A percentile compares a stretch with the other conserved stretches of the same genome.
Conservation (phyloP, 805 yeast species). For the Ogataea corticis region DNA sequence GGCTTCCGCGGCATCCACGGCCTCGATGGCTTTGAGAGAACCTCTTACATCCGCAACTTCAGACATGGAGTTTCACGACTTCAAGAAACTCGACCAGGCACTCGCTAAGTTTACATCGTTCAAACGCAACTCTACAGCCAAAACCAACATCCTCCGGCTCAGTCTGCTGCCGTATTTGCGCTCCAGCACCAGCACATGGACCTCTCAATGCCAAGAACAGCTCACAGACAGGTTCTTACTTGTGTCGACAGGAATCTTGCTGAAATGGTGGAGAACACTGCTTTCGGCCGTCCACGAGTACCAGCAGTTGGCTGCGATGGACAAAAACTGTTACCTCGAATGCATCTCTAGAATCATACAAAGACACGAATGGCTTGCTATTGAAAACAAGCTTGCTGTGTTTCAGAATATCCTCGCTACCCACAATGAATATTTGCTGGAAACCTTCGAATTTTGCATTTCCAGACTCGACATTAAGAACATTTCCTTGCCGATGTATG, state of each 20-base stretch:
- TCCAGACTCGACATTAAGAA: constrained; percentile 48
- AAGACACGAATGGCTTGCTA: constrained; percentile 45
- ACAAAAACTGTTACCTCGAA: constrained; percentile 54
- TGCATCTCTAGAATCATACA: constrained; percentile 52
- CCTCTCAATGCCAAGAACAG: constrained; percentile 11
- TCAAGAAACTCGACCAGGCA: constrained; percentile 44
- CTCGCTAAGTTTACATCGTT: constrained; percentile 43
- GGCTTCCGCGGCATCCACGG: constrained; percentile 14
- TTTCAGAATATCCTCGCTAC: constrained; percentile 25
- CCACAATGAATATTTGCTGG: constrained; percentile 41
- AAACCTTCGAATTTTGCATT: constrained; percentile 55
- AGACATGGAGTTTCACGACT: constrained; percentile 21
- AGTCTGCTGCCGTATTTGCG: constrained; percentile 47
- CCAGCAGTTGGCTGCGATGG: constrained; percentile 42
- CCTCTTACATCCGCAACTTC: constrained; percentile 1
- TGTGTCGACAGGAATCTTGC: constrained; percentile 23
- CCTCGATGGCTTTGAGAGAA: constrained; percentile 6
- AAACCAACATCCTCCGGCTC: constrained; percentile 49
- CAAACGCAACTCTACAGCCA: constrained; percentile 38
- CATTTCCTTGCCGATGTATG: constrained; percentile 56
- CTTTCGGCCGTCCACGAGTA: constrained; percentile 33
- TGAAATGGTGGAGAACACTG: constrained; percentile 58
- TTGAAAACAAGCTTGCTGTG: constrained; percentile 7
- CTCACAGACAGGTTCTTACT: constrained; percentile 9
- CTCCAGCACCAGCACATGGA: constrained; percentile 14